Base-by-base conservation (phyloP, 495 filamentous ascomycete species). In the Friedmanniomyces simplex region DNA sequence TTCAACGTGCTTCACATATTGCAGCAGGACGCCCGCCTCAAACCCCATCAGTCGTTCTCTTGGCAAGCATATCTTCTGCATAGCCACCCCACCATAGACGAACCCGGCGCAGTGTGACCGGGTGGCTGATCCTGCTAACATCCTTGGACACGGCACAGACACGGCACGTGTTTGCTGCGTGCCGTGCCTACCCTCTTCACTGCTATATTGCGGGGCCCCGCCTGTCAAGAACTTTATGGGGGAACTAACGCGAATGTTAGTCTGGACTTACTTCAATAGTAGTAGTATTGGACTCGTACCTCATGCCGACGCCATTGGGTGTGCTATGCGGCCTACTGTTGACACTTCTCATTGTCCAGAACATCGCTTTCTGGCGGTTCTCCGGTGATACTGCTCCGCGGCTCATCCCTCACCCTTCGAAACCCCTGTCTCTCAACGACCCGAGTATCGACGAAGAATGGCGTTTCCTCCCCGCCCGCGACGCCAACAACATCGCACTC, bases 401-500 rank as follows among this genome's bases (percentile, higher is more conserved):
- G 18, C 39, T 43, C 39, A 43, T 43, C 13, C 39, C 14, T 16
- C 13, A 16, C 39, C 39, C 2, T 5, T 3, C 39, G 13, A 43
- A 16, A 16, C 2, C 14, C n/a, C n/a, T n/a, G 4, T 43, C 39
- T n/a, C 39, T 43, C 18, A 16, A 43, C 39, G 18, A 5, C 16
- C 8, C 34, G 5, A 5, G 18, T 20, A 16, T 43, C 39, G 39
- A 43, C 18, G 5, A 43, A 43, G 39, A 20, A 16, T 43, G 39
- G 39, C 4, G 14, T 2, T 63, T 41, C 46, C 24, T 51, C 39
- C 13, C 45, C 14, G 26, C 42, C 10, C 56, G 51, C 32, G 57
- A 63, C 46, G 43, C 30, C 22, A 24, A 56, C 13, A 59, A 60
- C 53, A 16, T 34, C 24, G 61, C 51, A 1, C 50, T 63, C 24